Conservation (phyloP, 345 rosid species). For the Acer yangbiense region DNA sequence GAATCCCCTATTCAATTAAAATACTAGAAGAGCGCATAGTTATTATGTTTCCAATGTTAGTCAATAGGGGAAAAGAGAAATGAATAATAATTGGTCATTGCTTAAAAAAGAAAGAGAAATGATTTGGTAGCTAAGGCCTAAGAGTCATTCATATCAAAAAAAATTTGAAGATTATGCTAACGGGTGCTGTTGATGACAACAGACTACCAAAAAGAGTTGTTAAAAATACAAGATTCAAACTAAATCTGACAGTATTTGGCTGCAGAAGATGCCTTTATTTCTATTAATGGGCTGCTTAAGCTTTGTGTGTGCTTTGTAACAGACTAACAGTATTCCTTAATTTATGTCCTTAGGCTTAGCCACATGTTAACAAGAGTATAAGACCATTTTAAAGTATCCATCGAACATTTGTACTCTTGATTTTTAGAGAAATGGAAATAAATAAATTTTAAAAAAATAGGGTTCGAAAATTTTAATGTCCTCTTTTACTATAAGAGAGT, state of each 20-base stretch:
- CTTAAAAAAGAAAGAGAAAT: neutral
- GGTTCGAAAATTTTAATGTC: neutral
- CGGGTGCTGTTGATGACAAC: neutral
- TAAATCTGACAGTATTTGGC: neutral
- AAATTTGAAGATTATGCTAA: neutral
- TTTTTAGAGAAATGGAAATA: neutral
- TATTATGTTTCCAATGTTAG: too few species aligned
- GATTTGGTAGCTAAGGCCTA: neutral
- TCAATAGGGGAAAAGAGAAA: too few species aligned
- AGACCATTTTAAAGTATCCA: neutral
- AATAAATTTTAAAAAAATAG: neutral
- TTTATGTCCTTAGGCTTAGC: neutral
- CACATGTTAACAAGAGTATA: neutral
- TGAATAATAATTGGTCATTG: too few species aligned
- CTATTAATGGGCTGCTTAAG: too few species aligned
- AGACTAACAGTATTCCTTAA: neutral
- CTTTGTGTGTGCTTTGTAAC: too few species aligned
- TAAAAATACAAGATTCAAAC: neutral
- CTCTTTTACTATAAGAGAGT: neutral
- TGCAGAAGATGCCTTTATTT: neutral
- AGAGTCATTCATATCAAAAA: too few species aligned
- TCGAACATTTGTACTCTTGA: neutral
- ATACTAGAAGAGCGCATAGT: neutral
- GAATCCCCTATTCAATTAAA: slow-evolving; percentile 12
- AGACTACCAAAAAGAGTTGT: neutral